Base-by-base conservation (phyloP, 2,329 filamentous ascomycete genomes). In the Fusarium sp. region DNA sequence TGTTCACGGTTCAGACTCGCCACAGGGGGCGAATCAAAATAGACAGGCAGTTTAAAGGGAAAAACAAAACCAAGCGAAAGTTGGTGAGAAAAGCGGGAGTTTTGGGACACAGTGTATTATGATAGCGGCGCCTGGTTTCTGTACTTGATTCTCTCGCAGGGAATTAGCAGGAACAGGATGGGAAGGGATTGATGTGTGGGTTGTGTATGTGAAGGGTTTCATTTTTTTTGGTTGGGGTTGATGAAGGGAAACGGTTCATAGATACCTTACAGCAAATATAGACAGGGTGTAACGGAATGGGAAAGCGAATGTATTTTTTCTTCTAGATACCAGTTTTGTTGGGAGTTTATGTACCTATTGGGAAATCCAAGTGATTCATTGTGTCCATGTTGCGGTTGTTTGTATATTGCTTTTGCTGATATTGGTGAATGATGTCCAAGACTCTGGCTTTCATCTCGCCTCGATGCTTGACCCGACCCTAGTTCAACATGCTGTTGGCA, bases 11-110 rank as follows among this genome's bases (percentile, higher is more conserved):
- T 52, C 35, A 58, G 68, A 70, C 52, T 59, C 56, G 61, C 52
- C 72, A 70, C 20, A 59, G 58, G 39, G 43, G 43, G 60, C 32
- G 68, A 71, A 69, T 59, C 39, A 75, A 74, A 70, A 74, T 74
- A 75, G 72, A 74, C 72, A 66, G 65, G 67, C 50, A 59, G 59
- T 48, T 48, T 57, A 43, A 56, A 58, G 59, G 59, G 45, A 67
- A 69, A 70, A 54, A 13, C 65, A 59, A 64, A 74, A 75, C 35
- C 48, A 61, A 52, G 20, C 35, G 30, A 54, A 52, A 63, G 32
- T 39, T 23, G 25, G 43, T 27, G 43, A 27, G 66, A 72, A 30
- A 60, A 43, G 23, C 34, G 23, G 72, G 72, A 64, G 69, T 75
- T 75, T 69, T 52, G 23, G 62, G 62, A n/a, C 56, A 50, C 25